Conservation (phyloP, 106 monocot genomes). For the Ottelia alismoides region DNA sequence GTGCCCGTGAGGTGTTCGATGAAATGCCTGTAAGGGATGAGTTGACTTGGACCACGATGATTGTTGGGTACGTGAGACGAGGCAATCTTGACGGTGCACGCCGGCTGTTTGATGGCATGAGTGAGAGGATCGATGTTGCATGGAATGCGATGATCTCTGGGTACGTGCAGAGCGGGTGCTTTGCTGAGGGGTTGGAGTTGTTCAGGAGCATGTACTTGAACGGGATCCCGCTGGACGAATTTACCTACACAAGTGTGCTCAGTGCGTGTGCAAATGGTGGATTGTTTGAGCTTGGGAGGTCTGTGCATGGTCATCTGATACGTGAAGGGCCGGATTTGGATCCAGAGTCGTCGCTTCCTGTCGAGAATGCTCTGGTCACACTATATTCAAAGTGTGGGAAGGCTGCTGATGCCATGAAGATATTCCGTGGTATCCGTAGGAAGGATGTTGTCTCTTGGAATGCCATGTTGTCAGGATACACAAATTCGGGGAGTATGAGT, state of each 20-base stretch:
- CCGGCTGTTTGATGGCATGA: constrained; percentile 20
- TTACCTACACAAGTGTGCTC: constrained; percentile 47
- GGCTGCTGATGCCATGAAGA: constrained; percentile 25
- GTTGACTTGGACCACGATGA: constrained; percentile 57
- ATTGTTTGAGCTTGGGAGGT: constrained; percentile 35
- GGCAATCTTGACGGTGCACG: constrained; percentile 32
- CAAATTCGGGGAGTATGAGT: constrained; percentile 21
- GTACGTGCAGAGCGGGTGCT: constrained; percentile 24
- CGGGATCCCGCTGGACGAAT: constrained; percentile 26
- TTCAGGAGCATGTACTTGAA: constrained; percentile 30
- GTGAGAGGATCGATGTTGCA: constrained; percentile 43
- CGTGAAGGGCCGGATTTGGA: constrained; percentile 21
- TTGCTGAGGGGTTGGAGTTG: constrained; percentile 26
- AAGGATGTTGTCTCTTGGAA: constrained; percentile 69
- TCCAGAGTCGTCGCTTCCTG: constrained; percentile 25
- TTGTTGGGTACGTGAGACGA: constrained; percentile 46
- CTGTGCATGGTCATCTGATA: constrained; percentile 42
- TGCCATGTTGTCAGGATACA: constrained; percentile 41
- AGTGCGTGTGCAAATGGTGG: constrained; percentile 43
- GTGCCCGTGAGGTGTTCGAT: constrained; percentile 45
- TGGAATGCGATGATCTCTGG: constrained; percentile 77
- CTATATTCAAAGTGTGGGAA: constrained; percentile 52
- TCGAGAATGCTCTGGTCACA: constrained; percentile 58
- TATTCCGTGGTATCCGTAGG: constrained; percentile 19
- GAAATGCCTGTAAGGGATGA: constrained; percentile 55